Percentiles rank a stretch among this genome's conserved stretches.
These are phyloP conservation scores for Botrytis medusae DNA, from an alignment of 2,329 filamentous ascomycete genomes.

Conservation along the genomic window DNA sequence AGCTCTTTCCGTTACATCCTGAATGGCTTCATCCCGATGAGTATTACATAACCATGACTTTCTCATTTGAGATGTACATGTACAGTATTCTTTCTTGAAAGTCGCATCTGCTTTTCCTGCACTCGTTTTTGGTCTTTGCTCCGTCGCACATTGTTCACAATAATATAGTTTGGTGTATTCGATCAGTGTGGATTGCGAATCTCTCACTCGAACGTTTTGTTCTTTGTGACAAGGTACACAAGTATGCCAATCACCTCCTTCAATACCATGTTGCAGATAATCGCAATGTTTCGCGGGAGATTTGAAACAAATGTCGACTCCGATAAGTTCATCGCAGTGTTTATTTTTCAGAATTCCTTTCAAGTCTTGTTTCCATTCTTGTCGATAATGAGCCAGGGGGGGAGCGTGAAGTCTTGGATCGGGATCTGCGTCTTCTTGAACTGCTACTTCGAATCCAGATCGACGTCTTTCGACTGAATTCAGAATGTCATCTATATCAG, in stretches of 20 bases:
- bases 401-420: background rate
- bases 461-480: background rate
- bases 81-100: background rate
- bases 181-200: background rate
- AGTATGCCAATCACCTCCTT: background rate
- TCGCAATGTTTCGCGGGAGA: slow-evolving; percentile 4
- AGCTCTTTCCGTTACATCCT: background rate
- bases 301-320: slow-evolving; percentile 12
- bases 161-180: slow-evolving; percentile 4
- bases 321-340: slow-evolving; percentile 3
- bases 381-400: background rate
- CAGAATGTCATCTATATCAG: background rate
- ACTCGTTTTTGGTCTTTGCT: background rate
- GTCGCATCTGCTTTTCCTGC: fast-evolving
- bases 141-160: background rate
- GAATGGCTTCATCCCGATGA: background rate
- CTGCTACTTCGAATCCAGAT: background rate
- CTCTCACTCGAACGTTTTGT: background rate
- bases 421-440: background rate
- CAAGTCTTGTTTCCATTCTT: background rate
- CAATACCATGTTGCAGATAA: background rate
- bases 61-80: slow-evolving; percentile 4
- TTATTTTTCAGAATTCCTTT: background rate
- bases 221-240: background rate
- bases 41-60: slow-evolving; percentile 11